These are phyloP conservation scores for Fusarium brevicatenulatum DNA, from an alignment of 2,329 filamentous ascomycete species.

Conservation along the genomic window DNA sequence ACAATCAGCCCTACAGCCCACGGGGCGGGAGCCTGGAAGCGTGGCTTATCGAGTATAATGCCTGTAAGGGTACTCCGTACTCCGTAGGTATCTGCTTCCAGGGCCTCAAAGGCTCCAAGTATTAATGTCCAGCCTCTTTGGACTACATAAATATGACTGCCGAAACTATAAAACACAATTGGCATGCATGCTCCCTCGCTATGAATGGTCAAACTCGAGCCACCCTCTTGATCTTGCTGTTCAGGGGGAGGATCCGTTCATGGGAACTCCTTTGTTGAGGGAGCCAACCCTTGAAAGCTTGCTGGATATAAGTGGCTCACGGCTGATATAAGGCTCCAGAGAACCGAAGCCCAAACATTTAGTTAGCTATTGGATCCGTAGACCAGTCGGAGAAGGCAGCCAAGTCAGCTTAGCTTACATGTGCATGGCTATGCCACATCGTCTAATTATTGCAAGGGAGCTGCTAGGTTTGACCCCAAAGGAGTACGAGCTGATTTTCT, in stretches of 20 bases:
- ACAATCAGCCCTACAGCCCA: conserved; percentile 41
- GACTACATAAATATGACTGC: background rate
- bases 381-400: conserved; percentile 19
- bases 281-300: conserved; percentile 7
- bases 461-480: conserved; percentile 25
- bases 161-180: background rate
- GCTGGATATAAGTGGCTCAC: conserved; percentile 15
- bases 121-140: background rate
- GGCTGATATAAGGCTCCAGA: background rate
- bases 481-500: conserved; percentile 15
- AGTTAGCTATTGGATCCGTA: background rate
- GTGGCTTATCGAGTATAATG: background rate
- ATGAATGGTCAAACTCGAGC: conserved; percentile 6
- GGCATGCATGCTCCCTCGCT: background rate
- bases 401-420: conserved; percentile 31
- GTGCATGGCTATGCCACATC: conserved; percentile 32
- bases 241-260: conserved; percentile 19
- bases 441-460: conserved; percentile 29
- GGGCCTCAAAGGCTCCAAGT: background rate
- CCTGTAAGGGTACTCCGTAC: background rate
- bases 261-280: conserved; percentile 3
- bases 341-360: conserved; percentile 7
- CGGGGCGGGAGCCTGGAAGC: background rate
- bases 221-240: background rate
- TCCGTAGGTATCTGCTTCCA: background rate